phyloP scores from a whole-genome alignment of 2,329 filamentous ascomycete species.

The Aspergillus luchuensis region DNA sequence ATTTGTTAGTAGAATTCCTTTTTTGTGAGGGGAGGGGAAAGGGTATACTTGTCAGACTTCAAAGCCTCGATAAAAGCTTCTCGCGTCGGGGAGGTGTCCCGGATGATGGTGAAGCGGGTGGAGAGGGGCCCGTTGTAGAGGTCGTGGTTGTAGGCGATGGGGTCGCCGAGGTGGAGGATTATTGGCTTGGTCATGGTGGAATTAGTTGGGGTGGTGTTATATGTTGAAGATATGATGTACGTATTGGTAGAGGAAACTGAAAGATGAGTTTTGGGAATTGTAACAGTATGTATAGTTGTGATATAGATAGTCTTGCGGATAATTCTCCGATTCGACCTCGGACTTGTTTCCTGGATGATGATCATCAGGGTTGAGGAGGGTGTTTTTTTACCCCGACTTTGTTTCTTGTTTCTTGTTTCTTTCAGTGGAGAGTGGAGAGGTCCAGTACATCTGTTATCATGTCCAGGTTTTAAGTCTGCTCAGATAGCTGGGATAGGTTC shows the following conservation, averaged over 20 bases:
- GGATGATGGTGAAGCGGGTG: conserved; percentile 5
- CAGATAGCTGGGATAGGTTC: neutral
- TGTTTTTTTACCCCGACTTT: neutral
- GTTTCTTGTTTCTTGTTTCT: neutral
- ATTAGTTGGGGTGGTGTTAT: neutral
- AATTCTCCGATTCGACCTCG: neutral
- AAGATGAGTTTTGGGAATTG: too few relatives aligned
- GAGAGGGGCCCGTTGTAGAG: conserved; percentile 31
- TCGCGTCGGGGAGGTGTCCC: conserved; percentile 30
- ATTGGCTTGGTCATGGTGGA: conserved; percentile 28
- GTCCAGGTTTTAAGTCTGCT: neutral
- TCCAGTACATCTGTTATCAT: too few relatives aligned
- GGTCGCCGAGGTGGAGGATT: conserved; percentile 48
- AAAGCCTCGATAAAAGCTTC: conserved; percentile 43
- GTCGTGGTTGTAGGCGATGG: conserved; percentile 49
- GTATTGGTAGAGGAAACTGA: neutral
- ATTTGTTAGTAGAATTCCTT: too few relatives aligned
- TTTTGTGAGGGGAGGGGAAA: too few relatives aligned
- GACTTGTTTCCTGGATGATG: too few relatives aligned
- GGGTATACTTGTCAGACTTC: conserved; percentile 28
- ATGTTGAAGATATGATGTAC: too few relatives aligned
- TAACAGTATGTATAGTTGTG: too few relatives aligned
- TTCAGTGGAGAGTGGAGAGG: neutral
- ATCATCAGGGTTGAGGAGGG: too few relatives aligned
- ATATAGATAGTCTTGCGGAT: neutral